Evolutionary conservation across 2,329 filamentous ascomycete genomes (phyloP).

Genomic region (Colletotrichum trifolii): DNA sequence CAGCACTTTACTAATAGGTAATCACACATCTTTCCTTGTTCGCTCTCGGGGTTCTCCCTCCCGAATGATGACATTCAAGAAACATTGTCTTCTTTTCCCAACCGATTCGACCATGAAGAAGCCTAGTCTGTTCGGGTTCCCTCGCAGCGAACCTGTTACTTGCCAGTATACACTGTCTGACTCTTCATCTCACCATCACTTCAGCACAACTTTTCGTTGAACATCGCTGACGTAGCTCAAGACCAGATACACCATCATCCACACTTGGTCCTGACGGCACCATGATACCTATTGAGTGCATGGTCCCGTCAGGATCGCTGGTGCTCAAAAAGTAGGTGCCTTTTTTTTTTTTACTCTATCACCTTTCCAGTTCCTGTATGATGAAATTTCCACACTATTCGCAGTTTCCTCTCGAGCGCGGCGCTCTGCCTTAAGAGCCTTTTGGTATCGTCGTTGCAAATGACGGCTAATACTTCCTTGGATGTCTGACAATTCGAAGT

Average conservation of each 20-base stretch:
- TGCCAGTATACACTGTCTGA: slow-evolving; percentile 92
- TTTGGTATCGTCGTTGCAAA: slow-evolving; percentile 65
- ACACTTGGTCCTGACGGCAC: not conserved
- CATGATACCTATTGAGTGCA: not conserved
- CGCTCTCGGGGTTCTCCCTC: slow-evolving; percentile 25
- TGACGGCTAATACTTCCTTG: slow-evolving; percentile 80
- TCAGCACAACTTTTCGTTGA: slow-evolving; percentile 13
- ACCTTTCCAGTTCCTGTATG: slow-evolving; percentile 54
- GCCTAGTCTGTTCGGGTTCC: slow-evolving; percentile 73
- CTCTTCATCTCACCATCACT: slow-evolving; percentile 10
- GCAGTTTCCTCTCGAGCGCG: slow-evolving; percentile 88
- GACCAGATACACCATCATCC: not conserved
- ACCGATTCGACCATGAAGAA: slow-evolving; percentile 91
- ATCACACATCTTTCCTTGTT: not conserved
- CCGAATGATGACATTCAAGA: slow-evolving; percentile 77
- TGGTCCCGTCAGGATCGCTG: no score
- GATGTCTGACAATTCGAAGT: slow-evolving; percentile 70
- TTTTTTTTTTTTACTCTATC: slow-evolving; percentile 11
- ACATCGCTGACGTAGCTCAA: slow-evolving; percentile 6
- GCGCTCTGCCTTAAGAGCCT: slow-evolving; percentile 64
- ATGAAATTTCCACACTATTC: slow-evolving; percentile 83
- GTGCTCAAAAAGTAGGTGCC: slow-evolving; percentile 45
- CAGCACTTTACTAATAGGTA: slow-evolving; percentile 13
- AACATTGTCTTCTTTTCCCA: slow-evolving; percentile 85
- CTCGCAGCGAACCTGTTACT: slow-evolving; percentile 78